Percentiles rank a stretch among this genome's conserved stretches.
These are phyloP conservation scores for Solanum infundibuliforme DNA, from an alignment of 257 asterid genomes.

Conservation along the genomic window DNA sequence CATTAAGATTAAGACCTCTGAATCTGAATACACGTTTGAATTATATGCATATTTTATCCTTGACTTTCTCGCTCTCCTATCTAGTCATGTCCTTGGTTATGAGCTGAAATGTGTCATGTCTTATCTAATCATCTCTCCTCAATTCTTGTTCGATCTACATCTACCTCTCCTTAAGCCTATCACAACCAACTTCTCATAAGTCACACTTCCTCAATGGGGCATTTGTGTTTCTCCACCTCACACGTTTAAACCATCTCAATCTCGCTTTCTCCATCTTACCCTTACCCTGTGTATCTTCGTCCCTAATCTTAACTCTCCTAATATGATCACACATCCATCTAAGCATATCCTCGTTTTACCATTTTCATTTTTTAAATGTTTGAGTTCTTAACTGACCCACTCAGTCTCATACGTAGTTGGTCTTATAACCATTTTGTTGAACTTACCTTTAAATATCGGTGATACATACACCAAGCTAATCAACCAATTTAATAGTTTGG, in stretches of 20 bases:
- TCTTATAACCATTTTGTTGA: background rate
- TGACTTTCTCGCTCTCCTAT: too few relatives aligned
- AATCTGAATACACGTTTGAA: too few relatives aligned
- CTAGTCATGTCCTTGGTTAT: too few relatives aligned
- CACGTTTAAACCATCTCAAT: background rate
- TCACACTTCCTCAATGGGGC: background rate
- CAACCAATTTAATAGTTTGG: background rate
- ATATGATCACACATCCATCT: background rate
- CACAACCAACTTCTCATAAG: background rate
- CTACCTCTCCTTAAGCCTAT: background rate
- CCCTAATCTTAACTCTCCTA: background rate
- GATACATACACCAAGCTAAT: background rate
- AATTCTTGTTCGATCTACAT: accelerated
- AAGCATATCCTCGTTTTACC: background rate
- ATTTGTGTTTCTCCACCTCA: accelerated
- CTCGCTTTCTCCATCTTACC: too few relatives aligned
- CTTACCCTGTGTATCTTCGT: too few relatives aligned
- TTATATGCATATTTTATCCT: too few relatives aligned
- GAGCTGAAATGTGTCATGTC: background rate
- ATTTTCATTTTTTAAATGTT: background rate
- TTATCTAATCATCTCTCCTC: too few relatives aligned
- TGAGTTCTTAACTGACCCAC: background rate
- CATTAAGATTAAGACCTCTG: too few relatives aligned
- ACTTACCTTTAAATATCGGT: background rate
- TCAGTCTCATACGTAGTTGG: background rate